Evolutionary conservation across 257 asterid species (phyloP).

Genomic region (Euphrasia confusa): DNA sequence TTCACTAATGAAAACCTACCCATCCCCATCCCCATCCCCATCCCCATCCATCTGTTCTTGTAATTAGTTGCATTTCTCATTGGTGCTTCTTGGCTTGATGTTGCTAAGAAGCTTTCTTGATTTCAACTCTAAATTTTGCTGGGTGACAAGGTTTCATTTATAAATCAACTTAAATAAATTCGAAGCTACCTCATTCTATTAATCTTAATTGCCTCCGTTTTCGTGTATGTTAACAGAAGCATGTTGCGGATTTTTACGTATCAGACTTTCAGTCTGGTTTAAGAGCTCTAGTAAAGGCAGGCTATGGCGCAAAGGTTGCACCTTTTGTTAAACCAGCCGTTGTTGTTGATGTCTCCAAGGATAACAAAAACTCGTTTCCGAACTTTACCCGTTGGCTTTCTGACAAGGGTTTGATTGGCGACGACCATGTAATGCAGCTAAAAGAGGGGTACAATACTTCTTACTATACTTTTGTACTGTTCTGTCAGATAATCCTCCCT

Average conservation of each 20-base stretch:
- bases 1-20: too few species aligned
- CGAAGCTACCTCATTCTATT: slow-evolving; percentile 8
- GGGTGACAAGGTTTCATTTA: background rate
- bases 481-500: background rate
- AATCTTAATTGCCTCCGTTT: slow-evolving; percentile 10
- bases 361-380: slow-evolving; percentile 50
- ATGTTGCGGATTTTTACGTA: slow-evolving; percentile 71
- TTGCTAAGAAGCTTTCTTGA: background rate
- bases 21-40: too few species aligned
- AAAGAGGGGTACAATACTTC: slow-evolving; percentile 64
- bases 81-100: slow-evolving; percentile 1
- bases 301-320: slow-evolving; percentile 75
- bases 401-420: slow-evolving; percentile 59
- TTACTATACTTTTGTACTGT: background rate
- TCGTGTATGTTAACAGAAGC: slow-evolving; percentile 39
- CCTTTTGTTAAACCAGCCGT: slow-evolving; percentile 59
- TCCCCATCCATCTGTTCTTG: too few species aligned
- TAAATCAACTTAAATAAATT: slow-evolving; percentile 6
- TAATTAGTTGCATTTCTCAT: background rate
- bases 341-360: slow-evolving; percentile 53
- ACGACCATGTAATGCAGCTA: slow-evolving; percentile 56
- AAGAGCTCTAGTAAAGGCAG: slow-evolving; percentile 84
- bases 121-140: slow-evolving; percentile 2
- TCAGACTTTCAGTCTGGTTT: slow-evolving; percentile 84
- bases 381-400: slow-evolving; percentile 61